Base-by-base conservation (phyloP, 257 asterid genomes). In the Pogostemon cablin region DNA sequence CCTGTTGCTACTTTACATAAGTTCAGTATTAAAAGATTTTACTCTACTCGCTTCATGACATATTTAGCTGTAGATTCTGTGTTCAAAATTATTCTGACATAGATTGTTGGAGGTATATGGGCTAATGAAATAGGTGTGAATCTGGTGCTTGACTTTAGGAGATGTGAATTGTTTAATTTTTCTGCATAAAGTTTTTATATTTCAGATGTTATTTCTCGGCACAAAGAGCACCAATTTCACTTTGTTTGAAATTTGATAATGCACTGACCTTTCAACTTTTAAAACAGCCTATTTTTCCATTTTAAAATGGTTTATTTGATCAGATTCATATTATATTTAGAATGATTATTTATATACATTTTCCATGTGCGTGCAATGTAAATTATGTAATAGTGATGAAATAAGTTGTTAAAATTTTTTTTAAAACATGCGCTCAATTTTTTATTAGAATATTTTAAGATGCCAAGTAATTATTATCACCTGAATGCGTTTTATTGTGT, bases 21-120 rank as follows among this genome's bases (percentile, higher is more conserved):
- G 4, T 42, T 38, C 5, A 49, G 43, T 65, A 25, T 54, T 44
- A 20, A 69, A 17, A 63, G 71, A 53, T 34, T 40, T 70, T 56
- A 52, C 65, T 40, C 66, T 75, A 43, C 58, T 68, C 68, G 3
- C 59, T 68, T 49, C 40, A 62, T 20, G 55, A 5, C 68, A 39
- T 34, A 37, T 12, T 67, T 59, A 35, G 69, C 75, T 61, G 20
- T 69, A 72, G 35, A 69, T 62, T 49, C 66, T 61, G 3, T 62
- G 49, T 57, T 72, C 63, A 17, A 55, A 43, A 59, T 44, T 44
- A 0, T 20, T n/a, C 32, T 71, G 56, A 48, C 66, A 68, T 72
- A 91, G 99, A 91, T 95, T 81, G 84, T 82, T 62, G 99, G 99
- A 81, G 99, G 99, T 74, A 95, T 95, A 77, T 91, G 95, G 99